Evolutionary conservation across 352 stramenopile species (phyloP).

Genomic region (Phytopythium chamaehyphon): DNA sequence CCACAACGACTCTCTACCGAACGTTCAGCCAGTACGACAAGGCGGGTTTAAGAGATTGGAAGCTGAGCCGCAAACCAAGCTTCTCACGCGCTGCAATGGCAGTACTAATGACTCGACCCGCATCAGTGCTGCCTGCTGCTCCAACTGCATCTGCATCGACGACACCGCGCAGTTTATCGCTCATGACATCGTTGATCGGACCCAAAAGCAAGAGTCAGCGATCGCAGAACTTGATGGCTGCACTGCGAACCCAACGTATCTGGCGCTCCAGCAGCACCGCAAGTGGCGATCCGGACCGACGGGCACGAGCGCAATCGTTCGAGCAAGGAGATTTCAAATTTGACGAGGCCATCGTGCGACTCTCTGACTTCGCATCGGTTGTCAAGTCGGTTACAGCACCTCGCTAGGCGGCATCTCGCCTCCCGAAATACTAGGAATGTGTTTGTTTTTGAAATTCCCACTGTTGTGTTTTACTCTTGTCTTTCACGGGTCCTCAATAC

Average conservation of each 20-base stretch:
- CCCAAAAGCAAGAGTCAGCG: background rate
- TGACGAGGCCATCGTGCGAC: no score
- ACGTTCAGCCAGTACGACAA: background rate
- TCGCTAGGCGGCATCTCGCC: no score
- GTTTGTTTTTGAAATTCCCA: no score
- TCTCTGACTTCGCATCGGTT: no score
- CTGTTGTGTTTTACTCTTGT: no score
- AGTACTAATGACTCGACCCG: slow-evolving; percentile 21
- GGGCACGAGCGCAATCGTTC: no score
- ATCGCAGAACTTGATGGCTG: background rate
- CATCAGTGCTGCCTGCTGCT: background rate
- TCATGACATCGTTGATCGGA: background rate
- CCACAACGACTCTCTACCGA: background rate
- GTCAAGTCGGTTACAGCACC: no score
- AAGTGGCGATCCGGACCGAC: background rate
- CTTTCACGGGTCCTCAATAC: no score
- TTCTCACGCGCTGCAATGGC: slow-evolving; percentile 43
- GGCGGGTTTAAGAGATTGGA: background rate
- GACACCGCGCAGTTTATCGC: background rate
- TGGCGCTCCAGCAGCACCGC: background rate
- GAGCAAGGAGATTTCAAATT: no score
- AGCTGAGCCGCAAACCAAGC: slow-evolving; percentile 8
- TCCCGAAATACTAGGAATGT: background rate
- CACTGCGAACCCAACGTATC: slow-evolving; percentile 1
- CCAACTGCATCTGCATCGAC: background rate